A percentile compares a stretch with the other conserved stretches of the same genome.
Conservation (phyloP, 2,329 filamentous ascomycete genomes). For the Colletotrichum scovillei region DNA sequence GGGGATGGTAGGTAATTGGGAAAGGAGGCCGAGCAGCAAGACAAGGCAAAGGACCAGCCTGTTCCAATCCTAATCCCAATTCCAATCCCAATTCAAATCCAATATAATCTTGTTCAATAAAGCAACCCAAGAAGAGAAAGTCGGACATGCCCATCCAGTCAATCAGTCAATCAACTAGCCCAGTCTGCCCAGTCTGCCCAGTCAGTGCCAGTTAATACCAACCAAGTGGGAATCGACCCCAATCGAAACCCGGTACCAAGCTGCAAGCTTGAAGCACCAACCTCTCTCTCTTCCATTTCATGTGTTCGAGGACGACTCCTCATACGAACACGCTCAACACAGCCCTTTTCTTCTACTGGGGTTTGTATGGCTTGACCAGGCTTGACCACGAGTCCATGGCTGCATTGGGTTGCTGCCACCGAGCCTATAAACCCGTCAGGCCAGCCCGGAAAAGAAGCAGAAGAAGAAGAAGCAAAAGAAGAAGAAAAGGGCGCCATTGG, state of each 20-base stretch:
- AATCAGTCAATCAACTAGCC: not conserved
- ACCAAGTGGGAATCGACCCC: not conserved
- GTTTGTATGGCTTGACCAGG: not conserved
- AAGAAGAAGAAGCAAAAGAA: not conserved
- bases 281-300: not conserved
- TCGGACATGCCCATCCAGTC: constrained; percentile 5
- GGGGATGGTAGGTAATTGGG: not conserved
- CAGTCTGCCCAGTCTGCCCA: too few relatives aligned
- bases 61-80: not conserved
- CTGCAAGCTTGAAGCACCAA: not conserved
- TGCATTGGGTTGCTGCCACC: not conserved
- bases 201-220: not conserved
- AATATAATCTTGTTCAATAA: constrained; percentile 25
- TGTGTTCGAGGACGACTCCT: not conserved
- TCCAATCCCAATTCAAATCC: not conserved
- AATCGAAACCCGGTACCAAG: not conserved
- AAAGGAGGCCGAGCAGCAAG: not conserved
- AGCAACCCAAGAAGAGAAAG: constrained; percentile 14
- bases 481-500: not conserved
- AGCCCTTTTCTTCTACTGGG: not conserved
- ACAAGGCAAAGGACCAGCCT: not conserved
- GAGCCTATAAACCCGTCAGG: not conserved
- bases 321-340: too few relatives aligned
- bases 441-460: not conserved
- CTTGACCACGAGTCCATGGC: not conserved